A percentile compares a stretch with the other conserved stretches of the same genome.
Evolutionary conservation across 2,329 filamentous ascomycete genomes (phyloP).

Genomic region (Beauveria caledonica): DNA sequence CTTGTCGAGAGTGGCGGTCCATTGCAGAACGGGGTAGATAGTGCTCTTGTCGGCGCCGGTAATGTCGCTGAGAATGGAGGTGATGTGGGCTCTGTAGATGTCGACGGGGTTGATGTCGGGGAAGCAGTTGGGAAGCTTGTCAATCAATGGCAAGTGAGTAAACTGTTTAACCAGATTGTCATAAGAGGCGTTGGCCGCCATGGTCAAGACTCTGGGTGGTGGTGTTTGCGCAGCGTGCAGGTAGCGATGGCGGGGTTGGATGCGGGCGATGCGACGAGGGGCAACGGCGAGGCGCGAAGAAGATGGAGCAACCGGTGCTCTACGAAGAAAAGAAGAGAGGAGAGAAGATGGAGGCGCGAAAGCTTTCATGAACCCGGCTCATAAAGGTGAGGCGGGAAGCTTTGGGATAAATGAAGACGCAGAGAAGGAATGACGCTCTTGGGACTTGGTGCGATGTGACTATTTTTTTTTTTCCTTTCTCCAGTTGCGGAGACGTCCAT

Average conservation of each 20-base stretch:
- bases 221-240: background rate
- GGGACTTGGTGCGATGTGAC: conserved; percentile 1
- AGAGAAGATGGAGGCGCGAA: background rate
- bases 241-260: conserved; percentile 7
- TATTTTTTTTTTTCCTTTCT: conserved; percentile 9
- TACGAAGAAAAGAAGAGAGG: conserved; percentile 9
- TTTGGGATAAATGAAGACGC: background rate
- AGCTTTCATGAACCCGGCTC: conserved; percentile 11
- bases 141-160: conserved; percentile 9
- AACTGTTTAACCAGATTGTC: conserved; percentile 12
- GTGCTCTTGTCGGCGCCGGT: conserved; percentile 24
- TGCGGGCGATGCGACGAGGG: background rate
- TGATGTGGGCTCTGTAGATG: conserved; percentile 22
- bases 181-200: conserved; percentile 10
- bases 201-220: conserved; percentile 1
- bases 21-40: conserved; percentile 68
- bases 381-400: background rate
- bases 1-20: conserved; percentile 73
- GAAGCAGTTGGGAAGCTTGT: conserved; percentile 12
- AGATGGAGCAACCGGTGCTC: conserved; percentile 12
- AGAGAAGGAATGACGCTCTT: background rate
- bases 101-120: conserved; percentile 14
- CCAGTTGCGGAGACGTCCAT: conserved; percentile 1
- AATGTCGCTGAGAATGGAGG: conserved; percentile 22
- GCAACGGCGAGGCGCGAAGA: background rate